Evolutionary conservation across 805 yeast species (phyloP).

Genomic region (Pichia eremophila): DNA sequence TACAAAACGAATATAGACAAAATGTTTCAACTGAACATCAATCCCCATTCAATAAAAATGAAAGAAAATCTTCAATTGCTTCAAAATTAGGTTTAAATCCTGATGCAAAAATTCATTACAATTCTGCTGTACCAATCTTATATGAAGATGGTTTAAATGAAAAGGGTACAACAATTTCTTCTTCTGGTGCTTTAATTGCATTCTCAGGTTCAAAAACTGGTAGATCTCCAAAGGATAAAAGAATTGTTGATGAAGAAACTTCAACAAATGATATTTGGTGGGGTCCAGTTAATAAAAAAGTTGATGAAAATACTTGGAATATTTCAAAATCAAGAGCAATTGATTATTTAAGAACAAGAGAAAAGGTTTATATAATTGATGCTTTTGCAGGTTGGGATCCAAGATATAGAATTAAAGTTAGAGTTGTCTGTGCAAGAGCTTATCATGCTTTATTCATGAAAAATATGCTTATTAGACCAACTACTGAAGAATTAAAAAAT

Average conservation of each 20-base stretch:
- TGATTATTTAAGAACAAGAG: slow-evolving; percentile 93
- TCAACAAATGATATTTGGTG: slow-evolving; percentile 88
- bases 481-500: slow-evolving; percentile 74
- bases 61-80: slow-evolving; percentile 24
- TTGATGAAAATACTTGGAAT: slow-evolving; percentile 88
- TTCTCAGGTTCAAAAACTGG: slow-evolving; percentile 95
- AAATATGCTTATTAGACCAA: slow-evolving; percentile 94
- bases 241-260: slow-evolving; percentile 91
- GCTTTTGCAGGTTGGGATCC: slow-evolving; percentile 99
- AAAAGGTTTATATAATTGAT: slow-evolving; percentile 87
- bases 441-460: slow-evolving; percentile 98
- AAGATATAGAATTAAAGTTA: slow-evolving; percentile 87
- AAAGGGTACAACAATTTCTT: slow-evolving; percentile 81
- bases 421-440: slow-evolving; percentile 96
- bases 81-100: slow-evolving; percentile 39
- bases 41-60: slow-evolving; percentile 18
- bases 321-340: slow-evolving; percentile 94
- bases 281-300: slow-evolving; percentile 98
- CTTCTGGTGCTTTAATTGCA: slow-evolving; percentile 92
- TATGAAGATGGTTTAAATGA: slow-evolving; percentile 93
- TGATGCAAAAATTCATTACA: slow-evolving; percentile 70
- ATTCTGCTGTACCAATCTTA: slow-evolving; percentile 84
- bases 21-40: slow-evolving; percentile 16
- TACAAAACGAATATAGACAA: slow-evolving; percentile 24
- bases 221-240: slow-evolving; percentile 95